These are phyloP conservation scores for Yarrowia keelungensis DNA, from an alignment of 805 yeast species.

Conservation along the genomic window DNA sequence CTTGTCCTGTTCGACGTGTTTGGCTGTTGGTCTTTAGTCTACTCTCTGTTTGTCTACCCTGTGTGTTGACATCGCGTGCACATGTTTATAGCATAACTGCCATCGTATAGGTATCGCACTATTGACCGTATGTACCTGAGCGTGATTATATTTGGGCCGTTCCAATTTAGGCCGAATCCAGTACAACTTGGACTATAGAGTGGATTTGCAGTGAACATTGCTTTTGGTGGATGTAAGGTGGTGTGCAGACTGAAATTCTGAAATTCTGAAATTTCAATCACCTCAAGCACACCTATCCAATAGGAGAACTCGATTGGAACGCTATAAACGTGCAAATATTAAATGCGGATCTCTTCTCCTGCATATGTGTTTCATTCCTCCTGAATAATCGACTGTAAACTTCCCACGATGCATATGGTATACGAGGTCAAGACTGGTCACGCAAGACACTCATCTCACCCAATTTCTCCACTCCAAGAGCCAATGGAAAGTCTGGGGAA, in stretches of 20 bases:
- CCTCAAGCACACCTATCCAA: too few relatives aligned
- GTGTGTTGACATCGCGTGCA: too few relatives aligned
- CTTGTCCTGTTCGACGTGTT: too few relatives aligned
- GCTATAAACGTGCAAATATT: background rate
- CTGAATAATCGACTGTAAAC: background rate
- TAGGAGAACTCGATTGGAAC: too few relatives aligned
- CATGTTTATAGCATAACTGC: too few relatives aligned
- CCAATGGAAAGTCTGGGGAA: conserved; percentile 11
- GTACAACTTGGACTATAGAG: background rate
- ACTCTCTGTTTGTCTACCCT: too few relatives aligned
- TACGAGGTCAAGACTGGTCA: background rate
- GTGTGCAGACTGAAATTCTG: too few relatives aligned
- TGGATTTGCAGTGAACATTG: background rate
- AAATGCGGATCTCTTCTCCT: background rate
- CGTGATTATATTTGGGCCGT: background rate
- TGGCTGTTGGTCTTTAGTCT: too few relatives aligned
- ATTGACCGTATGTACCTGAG: background rate
- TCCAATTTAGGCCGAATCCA: too few relatives aligned
- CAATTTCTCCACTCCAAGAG: background rate
- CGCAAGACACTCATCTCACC: background rate
- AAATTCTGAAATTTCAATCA: too few relatives aligned
- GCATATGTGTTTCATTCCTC: background rate
- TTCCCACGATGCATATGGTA: background rate
- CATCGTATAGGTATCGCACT: too few relatives aligned
- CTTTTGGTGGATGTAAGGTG: background rate